Base-by-base conservation (phyloP, 2,329 filamentous ascomycete genomes). In the Fusarium sulawesiense region DNA sequence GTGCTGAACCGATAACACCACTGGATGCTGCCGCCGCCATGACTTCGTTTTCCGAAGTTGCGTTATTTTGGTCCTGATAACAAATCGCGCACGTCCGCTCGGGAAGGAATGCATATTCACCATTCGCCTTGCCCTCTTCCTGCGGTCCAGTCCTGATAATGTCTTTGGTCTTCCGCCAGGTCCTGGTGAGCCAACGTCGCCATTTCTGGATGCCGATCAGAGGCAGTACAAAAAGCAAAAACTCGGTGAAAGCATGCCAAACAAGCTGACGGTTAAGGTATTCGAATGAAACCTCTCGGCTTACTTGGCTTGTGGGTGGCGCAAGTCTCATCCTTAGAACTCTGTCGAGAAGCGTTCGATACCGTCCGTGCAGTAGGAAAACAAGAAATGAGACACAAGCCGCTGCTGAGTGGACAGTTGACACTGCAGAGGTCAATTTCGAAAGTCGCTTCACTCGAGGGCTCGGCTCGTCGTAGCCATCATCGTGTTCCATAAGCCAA, bases 241-340 rank as follows among this genome's bases (percentile, higher is more conserved):
- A 99, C 79, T 99, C 96, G 27, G 96, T 99, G 76, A 99, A 97
- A n/a, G 96, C 96, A 81, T 99, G 96, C 96, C 96, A 99, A 40
- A 99, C 96, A 13, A 99, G 89, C 81, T 99, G 96, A 49, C 96
- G 91, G 79, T 99, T 99, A 51, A 98, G 88, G 76, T 98, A 98
- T 81, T 99, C 96, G 78, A 99, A 98, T 2, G 93, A 97, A 27
- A 99, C 94, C 80, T 98, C 94, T 32, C 95, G 88, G 77, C 89
- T 93, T 69, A 97, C 92, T 77, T 97, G 93, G 76, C 89, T 93
- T 5, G 92, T 94, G 7, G 92, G 92, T 10, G 96, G 92, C 6
- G 93, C 92, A 46, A 99, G 88, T 58, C 95, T 91, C 80, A 99
- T 91, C 62, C 92, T 88, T 57, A 99, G 83, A 13, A 96, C 78